A percentile compares a stretch with the other conserved stretches of the same genome.
Conservation (phyloP, 2,329 filamentous ascomycete species). For the Aspergillus pseudoviridinutans region DNA sequence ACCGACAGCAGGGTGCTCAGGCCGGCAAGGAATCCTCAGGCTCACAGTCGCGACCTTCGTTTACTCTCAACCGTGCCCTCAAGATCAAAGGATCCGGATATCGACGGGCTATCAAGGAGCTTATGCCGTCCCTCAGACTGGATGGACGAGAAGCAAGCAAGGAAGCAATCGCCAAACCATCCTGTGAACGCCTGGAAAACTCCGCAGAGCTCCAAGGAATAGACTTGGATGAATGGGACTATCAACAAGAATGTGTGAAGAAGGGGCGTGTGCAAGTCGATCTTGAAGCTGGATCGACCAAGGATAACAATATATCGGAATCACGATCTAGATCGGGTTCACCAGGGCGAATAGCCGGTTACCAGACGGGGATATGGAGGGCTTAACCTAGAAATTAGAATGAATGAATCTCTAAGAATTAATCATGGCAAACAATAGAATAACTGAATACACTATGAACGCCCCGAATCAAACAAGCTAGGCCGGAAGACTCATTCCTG, state of each 20-base stretch:
- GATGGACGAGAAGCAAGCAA: not conserved
- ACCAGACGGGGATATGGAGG: too few relatives aligned
- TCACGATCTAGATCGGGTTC: not conserved
- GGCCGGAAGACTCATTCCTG: too few relatives aligned
- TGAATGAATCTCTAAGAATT: too few relatives aligned
- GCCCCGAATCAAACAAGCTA: too few relatives aligned
- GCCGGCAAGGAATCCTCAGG: slow-evolving; percentile 16
- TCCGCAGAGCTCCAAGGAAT: not conserved
- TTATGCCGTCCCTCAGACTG: not conserved
- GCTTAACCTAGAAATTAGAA: too few relatives aligned
- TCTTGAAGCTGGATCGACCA: not conserved
- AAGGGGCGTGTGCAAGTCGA: not conserved
- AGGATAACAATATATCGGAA: not conserved
- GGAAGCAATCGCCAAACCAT: not conserved
- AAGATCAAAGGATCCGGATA: slow-evolving; percentile 7
- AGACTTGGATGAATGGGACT: not conserved
- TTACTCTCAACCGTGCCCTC: slow-evolving; percentile 12
- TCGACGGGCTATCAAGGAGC: slow-evolving; percentile 3
- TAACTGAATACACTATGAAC: too few relatives aligned
- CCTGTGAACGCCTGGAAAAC: not conserved
- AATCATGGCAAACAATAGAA: too few relatives aligned
- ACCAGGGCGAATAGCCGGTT: too few relatives aligned
- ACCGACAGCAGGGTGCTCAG: slow-evolving; percentile 10
- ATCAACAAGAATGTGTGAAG: too few relatives aligned
- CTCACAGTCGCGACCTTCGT: slow-evolving; percentile 19